phyloP scores from a whole-genome alignment of 768 basidiomycete species.

The Boletales sp. region DNA sequence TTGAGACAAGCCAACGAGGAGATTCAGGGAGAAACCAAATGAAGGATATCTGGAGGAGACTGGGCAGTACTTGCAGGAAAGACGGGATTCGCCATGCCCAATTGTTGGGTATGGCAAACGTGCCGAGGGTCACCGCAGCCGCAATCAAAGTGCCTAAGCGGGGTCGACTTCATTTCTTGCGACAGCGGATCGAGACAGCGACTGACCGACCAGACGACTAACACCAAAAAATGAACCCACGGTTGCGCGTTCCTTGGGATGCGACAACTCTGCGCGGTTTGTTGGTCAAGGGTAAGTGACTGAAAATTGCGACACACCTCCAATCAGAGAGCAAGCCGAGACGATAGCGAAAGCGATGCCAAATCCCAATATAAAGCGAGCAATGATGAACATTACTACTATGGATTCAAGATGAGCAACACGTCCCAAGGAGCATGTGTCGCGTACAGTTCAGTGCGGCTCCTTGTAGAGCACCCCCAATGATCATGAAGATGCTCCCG shows the following conservation, averaged over 20 bases:
- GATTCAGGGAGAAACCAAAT: conserved; percentile 63
- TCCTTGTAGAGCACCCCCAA: neutral
- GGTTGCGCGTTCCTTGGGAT: conserved; percentile 19
- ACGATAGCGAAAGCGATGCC: conserved; percentile 1
- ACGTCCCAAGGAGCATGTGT: neutral
- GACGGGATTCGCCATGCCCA: conserved; percentile 70
- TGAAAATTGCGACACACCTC: neutral
- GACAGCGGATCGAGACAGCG: neutral
- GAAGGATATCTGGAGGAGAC: conserved; percentile 50
- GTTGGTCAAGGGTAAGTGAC: neutral
- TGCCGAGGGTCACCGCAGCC: conserved; percentile 57
- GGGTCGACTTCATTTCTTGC: neutral
- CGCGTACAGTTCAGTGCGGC: neutral
- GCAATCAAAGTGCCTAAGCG: conserved; percentile 28
- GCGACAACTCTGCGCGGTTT: conserved; percentile 12
- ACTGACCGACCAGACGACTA: neutral
- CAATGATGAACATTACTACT: conserved; percentile 8
- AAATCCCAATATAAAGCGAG: conserved; percentile 4
- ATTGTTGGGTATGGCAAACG: conserved; percentile 53
- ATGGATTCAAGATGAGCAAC: neutral
- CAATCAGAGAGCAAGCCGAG: conserved; percentile 4
- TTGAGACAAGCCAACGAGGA: conserved; percentile 61
- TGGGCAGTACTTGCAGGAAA: conserved; percentile 55
- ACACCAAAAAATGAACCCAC: conserved; percentile 10
- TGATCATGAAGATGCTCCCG: neutral